Conservation (phyloP, 345 rosid genomes). For the Salix koriyanagi region DNA sequence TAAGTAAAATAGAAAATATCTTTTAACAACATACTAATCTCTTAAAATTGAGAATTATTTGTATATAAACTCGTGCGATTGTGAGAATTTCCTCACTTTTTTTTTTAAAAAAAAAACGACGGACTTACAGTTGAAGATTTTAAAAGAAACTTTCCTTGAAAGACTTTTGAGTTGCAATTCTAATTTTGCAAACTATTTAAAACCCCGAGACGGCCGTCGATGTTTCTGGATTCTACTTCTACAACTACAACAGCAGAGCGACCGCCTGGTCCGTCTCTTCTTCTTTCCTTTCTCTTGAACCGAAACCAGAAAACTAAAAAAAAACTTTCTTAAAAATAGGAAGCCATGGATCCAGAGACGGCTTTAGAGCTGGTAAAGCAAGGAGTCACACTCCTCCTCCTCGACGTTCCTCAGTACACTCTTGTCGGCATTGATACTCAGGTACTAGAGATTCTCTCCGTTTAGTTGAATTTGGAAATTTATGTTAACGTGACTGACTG, state of each 20-base stretch:
- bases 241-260: neutral
- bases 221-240: constrained; percentile 2
- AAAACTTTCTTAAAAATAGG: neutral
- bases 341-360: constrained; percentile 60
- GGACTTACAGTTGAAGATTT: too few relatives aligned
- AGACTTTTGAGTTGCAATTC: too few relatives aligned
- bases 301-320: neutral
- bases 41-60: too few relatives aligned
- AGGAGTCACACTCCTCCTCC: constrained; percentile 74
- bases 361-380: constrained; percentile 72
- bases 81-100: too few relatives aligned
- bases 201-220: neutral
- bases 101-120: too few relatives aligned
- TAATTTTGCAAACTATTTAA: too few relatives aligned
- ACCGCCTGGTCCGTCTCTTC: neutral
- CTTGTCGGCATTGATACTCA: constrained; percentile 81
- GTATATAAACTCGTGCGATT: too few relatives aligned
- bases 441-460: constrained; percentile 24
- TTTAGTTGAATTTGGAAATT: neutral
- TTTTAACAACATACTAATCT: too few relatives aligned
- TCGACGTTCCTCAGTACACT: constrained; percentile 82
- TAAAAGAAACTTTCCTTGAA: too few relatives aligned
- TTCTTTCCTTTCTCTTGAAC: neutral
- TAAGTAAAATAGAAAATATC: too few relatives aligned
- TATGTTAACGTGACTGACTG: neutral